Base-by-base conservation (phyloP, 441 rosid species). In the Adansonia grandidieri region DNA sequence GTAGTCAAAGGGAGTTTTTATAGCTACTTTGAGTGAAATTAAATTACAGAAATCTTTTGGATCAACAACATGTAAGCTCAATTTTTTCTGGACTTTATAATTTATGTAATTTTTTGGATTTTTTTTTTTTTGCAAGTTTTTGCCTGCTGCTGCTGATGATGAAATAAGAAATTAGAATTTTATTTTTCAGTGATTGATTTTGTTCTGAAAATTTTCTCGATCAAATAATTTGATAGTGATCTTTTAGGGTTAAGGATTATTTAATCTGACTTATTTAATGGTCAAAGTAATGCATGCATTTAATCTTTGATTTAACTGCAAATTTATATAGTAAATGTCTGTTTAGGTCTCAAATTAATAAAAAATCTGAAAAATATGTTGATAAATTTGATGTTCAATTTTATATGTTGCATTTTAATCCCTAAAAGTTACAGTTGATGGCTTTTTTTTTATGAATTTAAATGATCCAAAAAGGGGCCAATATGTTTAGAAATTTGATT, bases 41-140 rank as follows among this genome's bases (percentile, higher is more conserved):
- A 84, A 78, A 82, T 78, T 78, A 22, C 81, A 83, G 78, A 87
- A 80, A 79, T 81, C 80, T 84, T 32, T 57, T 87, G 88, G 90
- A 82, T 82, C 84, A 63, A 63, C 68, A 63, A 63, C 47, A 61
- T 75, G 94, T 93, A 85, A 90, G 91, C 86, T 67, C 71, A 14
- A 63, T 2, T 48, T 51, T 75, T 80, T 40, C 50, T 45, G 17
- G 19, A 14, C 47, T 62, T 63, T 73, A 28, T 2, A 22, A 53
- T 82, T 76, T 53, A 32, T 56, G 6, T 40, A 6, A 15, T 20
- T 45, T 57, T 40, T 22, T 2, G 17, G 32, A 5, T 9, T 6
- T 7, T 48, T 22, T 6, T 7, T 48, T 22, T 54, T 9, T 9
- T 28, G 32, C 32, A 28, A 28, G 32, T 28, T 28, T 28, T 28